These are phyloP conservation scores for Suhomyces maxii DNA, from an alignment of 1,139 yeast species.

Conservation along the genomic window DNA sequence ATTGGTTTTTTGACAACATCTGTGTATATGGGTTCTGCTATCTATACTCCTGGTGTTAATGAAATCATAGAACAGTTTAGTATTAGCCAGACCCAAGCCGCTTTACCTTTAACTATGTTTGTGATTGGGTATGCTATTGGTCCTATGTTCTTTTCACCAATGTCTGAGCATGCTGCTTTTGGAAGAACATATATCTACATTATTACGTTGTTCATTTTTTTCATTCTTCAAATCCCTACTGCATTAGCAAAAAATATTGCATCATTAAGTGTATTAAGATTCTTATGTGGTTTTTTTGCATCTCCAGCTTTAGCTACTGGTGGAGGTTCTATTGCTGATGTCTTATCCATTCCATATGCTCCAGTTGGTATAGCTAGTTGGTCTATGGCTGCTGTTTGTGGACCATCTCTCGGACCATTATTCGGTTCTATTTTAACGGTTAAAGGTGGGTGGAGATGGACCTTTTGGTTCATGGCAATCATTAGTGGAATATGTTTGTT, in stretches of 20 bases:
- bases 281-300: conserved; percentile 35
- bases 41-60: conserved; percentile 56
- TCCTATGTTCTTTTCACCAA: conserved; percentile 39
- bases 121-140: conserved; percentile 42
- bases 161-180: conserved; percentile 41
- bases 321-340: conserved; percentile 36
- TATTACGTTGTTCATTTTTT: conserved; percentile 27
- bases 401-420: conserved; percentile 39
- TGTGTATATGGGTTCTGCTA: conserved; percentile 62
- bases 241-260: conserved; percentile 32
- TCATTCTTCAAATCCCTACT: conserved; percentile 31
- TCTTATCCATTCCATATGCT: conserved; percentile 23
- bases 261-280: conserved; percentile 31
- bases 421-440: conserved; percentile 32
- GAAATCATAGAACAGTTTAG: conserved; percentile 29
- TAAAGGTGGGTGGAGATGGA: conserved; percentile 37
- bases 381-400: conserved; percentile 38
- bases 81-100: conserved; percentile 26
- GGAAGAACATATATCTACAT: conserved; percentile 51
- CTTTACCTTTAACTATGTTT: conserved; percentile 35
- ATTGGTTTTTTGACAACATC: conserved; percentile 48
- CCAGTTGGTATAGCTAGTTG: conserved; percentile 34
- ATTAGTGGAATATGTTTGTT: conserved; percentile 29
- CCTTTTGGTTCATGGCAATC: conserved; percentile 39
- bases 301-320: conserved; percentile 39